Conservation (phyloP, 305 asterid species). For the Rubia peregrina region DNA sequence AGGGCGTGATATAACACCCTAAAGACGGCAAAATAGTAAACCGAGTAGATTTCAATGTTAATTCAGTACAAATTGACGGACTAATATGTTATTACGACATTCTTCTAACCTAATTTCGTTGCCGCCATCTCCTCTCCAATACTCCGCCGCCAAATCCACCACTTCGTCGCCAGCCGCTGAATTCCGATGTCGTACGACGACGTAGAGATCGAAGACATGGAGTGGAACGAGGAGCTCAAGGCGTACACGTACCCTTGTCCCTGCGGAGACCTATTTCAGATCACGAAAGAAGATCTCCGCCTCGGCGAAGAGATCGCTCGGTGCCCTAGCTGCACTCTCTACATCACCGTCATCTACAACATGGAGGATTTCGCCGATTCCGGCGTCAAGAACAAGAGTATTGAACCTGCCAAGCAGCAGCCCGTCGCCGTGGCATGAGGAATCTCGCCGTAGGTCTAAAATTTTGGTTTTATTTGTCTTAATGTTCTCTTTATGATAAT, state of each 20-base stretch:
- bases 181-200: conserved; percentile 50
- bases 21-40: background rate
- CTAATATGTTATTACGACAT: background rate
- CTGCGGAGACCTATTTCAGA: conserved; percentile 88
- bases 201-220: conserved; percentile 92
- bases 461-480: background rate
- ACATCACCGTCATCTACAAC: conserved; percentile 71
- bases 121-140: background rate
- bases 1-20: too few relatives aligned
- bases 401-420: conserved; percentile 47
- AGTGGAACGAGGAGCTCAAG: conserved; percentile 75
- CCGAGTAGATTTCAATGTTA: background rate
- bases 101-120: background rate
- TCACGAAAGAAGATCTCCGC: conserved; percentile 67
- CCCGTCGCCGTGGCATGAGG: conserved; percentile 73
- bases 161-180: background rate
- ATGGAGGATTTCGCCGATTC: conserved; percentile 60
- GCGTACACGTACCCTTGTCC: conserved; percentile 89
- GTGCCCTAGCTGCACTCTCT: conserved; percentile 88
- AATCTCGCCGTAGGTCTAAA: background rate
- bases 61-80: background rate
- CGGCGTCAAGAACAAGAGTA: conserved; percentile 26
- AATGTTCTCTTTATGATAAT: background rate
- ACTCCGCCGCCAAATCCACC: background rate
- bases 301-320: conserved; percentile 85